A percentile compares a stretch with the other conserved stretches of the same genome.
Evolutionary conservation across 176 grass and related monocot species (phyloP).

Genomic region (Carex myosuroides): DNA sequence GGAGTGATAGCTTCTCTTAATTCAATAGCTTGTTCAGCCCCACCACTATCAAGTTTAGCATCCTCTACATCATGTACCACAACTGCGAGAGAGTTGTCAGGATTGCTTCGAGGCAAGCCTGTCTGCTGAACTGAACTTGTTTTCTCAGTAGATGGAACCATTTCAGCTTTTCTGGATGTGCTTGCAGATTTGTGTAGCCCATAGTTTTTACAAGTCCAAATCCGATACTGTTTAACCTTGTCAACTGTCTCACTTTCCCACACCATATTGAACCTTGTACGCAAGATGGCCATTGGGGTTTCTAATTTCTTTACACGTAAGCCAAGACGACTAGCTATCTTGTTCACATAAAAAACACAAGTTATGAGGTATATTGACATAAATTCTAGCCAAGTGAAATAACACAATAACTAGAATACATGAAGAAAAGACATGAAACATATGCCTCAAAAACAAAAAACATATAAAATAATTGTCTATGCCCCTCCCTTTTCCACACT

Average conservation of each 20-base stretch:
- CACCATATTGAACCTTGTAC: slow-evolving; percentile 52
- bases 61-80: slow-evolving; percentile 31
- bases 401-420: background rate
- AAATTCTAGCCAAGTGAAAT: background rate
- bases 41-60: slow-evolving; percentile 26
- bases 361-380: slow-evolving; percentile 14
- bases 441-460: background rate
- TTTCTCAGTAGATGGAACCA: slow-evolving; percentile 28
- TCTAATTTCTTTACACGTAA: slow-evolving; percentile 70
- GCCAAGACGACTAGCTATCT: slow-evolving; percentile 72
- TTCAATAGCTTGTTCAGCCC: slow-evolving; percentile 14
- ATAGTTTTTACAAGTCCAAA: slow-evolving; percentile 83
- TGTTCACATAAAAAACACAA: slow-evolving; percentile 30
- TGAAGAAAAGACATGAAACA: slow-evolving; percentile 13
- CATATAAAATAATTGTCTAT: background rate
- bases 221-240: slow-evolving; percentile 57
- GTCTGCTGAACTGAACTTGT: slow-evolving; percentile 38
- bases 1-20: slow-evolving; percentile 7
- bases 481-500: background rate
- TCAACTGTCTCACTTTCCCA: slow-evolving; percentile 72
- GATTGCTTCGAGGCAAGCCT: slow-evolving; percentile 24
- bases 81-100: slow-evolving; percentile 15
- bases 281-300: slow-evolving; percentile 64
- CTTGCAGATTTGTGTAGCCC: slow-evolving; percentile 37
- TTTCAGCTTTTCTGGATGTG: slow-evolving; percentile 44